Evolutionary conservation across 2,329 filamentous ascomycete species (phyloP), one percentile per base, ranked within the genome.

Genomic region (Blastomyces emzantsi): DNA sequence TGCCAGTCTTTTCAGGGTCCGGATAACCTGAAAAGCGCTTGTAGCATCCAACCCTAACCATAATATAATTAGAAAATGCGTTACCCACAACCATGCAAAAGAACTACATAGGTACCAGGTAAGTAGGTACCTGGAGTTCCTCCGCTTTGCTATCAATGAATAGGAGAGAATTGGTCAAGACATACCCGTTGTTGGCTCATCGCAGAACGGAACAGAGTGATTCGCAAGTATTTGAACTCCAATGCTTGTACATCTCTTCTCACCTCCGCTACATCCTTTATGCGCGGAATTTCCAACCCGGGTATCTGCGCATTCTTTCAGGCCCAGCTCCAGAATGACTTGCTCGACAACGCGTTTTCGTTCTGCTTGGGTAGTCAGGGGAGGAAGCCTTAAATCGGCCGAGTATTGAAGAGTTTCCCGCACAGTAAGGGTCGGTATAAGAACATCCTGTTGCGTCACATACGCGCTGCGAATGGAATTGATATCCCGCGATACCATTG

Each of bases 211-310:
- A 0, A 92, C 82, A 6, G 87, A 90, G 1, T 90, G 89, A 70
- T 92, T 92, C 4, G 87, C 85, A n/a, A 92, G 78, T 63, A 92
- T 79, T 73, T 92, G 89, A 4, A 92, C 88, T 2, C 88, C 89
- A 58, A 92, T 89, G 66, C 87, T 90, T 0, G 87, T 88, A 41
- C 89, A 79, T 66, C 89, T 80, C 77, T 91, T 92, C 73, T 92
- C 90, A 2, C 89, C 90, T 0, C 90, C 89, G 56, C 88, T 91
- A 69, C 89, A 92, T 0, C 89, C 89, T 56, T 89, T 87, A 69
- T 90, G 87, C 60, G 83, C 82, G 63, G 82, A 83, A 68, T 86
- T 88, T 0, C 89, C 89, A 61, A 92, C 89, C 9, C 86, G 79
- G 0, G 89, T 92, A 66, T 90, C 78, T 30, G 89, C 89, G 64